Conservation (phyloP, 441 rosid species). For the Corymbia calophylla region DNA sequence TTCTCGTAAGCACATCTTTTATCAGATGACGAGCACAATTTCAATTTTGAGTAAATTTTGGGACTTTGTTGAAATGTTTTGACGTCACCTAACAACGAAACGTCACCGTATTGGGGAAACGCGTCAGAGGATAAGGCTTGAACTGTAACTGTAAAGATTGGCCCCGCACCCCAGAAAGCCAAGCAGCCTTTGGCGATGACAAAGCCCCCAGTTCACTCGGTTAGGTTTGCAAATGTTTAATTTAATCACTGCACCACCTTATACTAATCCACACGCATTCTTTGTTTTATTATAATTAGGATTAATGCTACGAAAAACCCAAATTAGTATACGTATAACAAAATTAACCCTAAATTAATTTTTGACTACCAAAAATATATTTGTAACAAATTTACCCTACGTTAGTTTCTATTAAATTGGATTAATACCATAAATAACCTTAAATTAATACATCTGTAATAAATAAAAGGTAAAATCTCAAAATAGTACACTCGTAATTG, state of each 20-base stretch:
- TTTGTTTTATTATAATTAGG: rapidly evolving
- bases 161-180: background rate
- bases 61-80: background rate
- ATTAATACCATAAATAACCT: rapidly evolving
- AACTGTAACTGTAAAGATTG: background rate
- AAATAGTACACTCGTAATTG: rapidly evolving
- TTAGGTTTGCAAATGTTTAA: no score
- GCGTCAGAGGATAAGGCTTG: background rate
- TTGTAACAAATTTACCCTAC: rapidly evolving
- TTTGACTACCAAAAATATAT: no score
- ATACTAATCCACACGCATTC: background rate
- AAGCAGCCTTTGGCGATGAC: background rate
- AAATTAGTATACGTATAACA: rapidly evolving
- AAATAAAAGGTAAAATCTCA: no score
- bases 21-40: background rate
- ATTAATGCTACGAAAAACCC: no score
- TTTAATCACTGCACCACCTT: background rate
- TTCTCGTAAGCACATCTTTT: background rate
- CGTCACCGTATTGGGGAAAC: background rate
- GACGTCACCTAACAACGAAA: background rate
- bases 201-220: background rate
- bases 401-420: no score
- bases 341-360: rapidly evolving
- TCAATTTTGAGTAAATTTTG: background rate
- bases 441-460: no score